Conservation (phyloP, 1,284 basidiomycete genomes). For the Trichosporon faecale region DNA sequence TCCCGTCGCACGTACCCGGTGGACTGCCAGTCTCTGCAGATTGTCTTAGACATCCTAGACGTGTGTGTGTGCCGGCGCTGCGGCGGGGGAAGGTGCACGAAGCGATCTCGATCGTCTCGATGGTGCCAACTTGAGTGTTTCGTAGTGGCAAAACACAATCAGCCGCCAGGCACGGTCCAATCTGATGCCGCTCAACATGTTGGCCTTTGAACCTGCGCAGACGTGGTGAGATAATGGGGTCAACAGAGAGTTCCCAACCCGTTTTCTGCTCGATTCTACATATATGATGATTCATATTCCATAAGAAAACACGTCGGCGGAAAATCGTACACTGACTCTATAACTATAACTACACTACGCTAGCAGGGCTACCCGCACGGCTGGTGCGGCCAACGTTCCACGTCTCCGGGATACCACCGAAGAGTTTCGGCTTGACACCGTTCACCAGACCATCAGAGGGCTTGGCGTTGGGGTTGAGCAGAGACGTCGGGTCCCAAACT, state of each 20-base stretch:
- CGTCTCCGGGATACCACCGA: constrained; percentile 28
- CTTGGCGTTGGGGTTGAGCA: constrained; percentile 18
- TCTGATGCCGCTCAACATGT: not conserved
- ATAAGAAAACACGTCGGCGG: not conserved
- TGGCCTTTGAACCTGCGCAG: too few species aligned
- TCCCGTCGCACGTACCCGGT: constrained; percentile 18
- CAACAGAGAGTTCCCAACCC: too few species aligned
- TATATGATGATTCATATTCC: not conserved
- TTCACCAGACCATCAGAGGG: constrained; percentile 22
- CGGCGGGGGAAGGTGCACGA: not conserved
- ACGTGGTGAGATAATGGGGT: too few species aligned
- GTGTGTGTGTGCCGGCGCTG: not conserved
- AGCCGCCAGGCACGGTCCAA: not conserved
- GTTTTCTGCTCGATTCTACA: not conserved
- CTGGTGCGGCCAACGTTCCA: constrained; percentile 28
- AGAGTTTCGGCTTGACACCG: constrained; percentile 28
- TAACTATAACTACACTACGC: constrained; percentile 24
- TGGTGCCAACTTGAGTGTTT: not conserved
- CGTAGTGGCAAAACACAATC: constrained; percentile 2
- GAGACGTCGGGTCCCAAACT: constrained; percentile 23
- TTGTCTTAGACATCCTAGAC: constrained; percentile 7
- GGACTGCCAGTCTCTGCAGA: constrained; percentile 21
- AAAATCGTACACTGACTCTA: constrained; percentile 12
- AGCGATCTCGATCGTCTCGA: not conserved
- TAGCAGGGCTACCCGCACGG: constrained; percentile 36